Evolutionary conservation across 164 flowering plant genomes (phyloP).

Genomic region (Chimonanthus praecox): DNA sequence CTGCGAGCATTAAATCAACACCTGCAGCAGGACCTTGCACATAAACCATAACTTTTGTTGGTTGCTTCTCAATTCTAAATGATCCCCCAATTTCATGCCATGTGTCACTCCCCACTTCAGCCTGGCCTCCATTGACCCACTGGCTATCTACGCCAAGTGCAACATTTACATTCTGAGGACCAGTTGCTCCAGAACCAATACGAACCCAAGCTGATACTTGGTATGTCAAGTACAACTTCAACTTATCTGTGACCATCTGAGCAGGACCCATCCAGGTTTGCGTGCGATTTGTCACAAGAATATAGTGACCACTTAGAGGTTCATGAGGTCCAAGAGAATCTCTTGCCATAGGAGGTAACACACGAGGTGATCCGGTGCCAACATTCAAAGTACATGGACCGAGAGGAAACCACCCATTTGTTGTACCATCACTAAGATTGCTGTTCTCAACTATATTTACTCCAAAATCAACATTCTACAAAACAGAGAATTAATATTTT

Average conservation of each 20-base stretch:
- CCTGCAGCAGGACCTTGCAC: constrained; percentile 95
- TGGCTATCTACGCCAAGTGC: constrained; percentile 81
- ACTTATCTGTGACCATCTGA: constrained; percentile 83
- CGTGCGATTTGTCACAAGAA: constrained; percentile 75
- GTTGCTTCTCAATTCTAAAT: constrained; percentile 86
- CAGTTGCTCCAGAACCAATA: constrained; percentile 42
- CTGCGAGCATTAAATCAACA: constrained; percentile 83
- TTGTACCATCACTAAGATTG: constrained; percentile 49
- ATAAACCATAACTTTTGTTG: constrained; percentile 77
- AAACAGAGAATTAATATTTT: constrained; percentile 1
- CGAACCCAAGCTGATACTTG: constrained; percentile 96
- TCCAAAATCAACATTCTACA: constrained; percentile 66
- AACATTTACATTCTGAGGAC: constrained; percentile 75
- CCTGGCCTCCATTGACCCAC: constrained; percentile 96
- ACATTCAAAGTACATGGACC: constrained; percentile 73
- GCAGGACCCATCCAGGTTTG: constrained; percentile 98
- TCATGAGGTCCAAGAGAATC: constrained; percentile 72
- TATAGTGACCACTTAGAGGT: constrained; percentile 73
- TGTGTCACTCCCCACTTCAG: constrained; percentile 50
- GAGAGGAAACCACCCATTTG: constrained; percentile 76
- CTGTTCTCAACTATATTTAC: constrained; percentile 72
- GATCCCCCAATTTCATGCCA: constrained; percentile 97
- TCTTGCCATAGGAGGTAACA: constrained; percentile 83
- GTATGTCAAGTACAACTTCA: constrained; percentile 75
- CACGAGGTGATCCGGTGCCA: constrained; percentile 67